Evolutionary conservation across 148 eudicot species (phyloP), one percentile per base, ranked within the genome.

Genomic region (Talinum fruticosum): DNA sequence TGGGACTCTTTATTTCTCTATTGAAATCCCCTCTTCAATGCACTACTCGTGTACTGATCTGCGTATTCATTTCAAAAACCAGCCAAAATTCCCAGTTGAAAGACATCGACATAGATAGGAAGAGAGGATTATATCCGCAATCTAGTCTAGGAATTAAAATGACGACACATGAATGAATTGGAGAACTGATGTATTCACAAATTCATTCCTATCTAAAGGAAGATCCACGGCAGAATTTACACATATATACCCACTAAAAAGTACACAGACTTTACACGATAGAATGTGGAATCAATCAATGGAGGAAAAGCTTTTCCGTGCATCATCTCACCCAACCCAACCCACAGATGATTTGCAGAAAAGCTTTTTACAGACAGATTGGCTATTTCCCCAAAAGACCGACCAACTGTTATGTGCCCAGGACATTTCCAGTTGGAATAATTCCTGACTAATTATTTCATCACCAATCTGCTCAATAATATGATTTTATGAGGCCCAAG

Each of bases 401-500:
- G 49, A 30, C 65, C 23, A 75, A 59, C 37, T 4, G 47, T 41
- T 61, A 26, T 59, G 61, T 73, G 68, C 75, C 80, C 77, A 69
- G 16, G 10, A 65, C 78, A 79, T 83, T 69, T 82, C 73, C 80
- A 84, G 12, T 79, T 68, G 80, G 70, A 78, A 21, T 70, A 47
- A 34, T 41, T 54, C 24, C 74, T 34, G 57, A 16, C 37, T 70
- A 1, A 3, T 54, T 72, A 47, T 53, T 54, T 71, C 35, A 66
- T 53, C 73, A 34, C n/a, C 33, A 64, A 61, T 3, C 68, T 62
- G 65, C 72, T 88, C 80, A 90, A 38, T 95, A 88, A 73, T 72
- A 89, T 47, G 98, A 92, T 79, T 81, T 92, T 26, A 86, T 86
- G 66, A 94, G 85, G 23, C 98, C 98, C 84, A 92, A 85, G 66